Evolutionary conservation across 2,329 filamentous ascomycete genomes (phyloP).

Genomic region (Seiridium cupressi): DNA sequence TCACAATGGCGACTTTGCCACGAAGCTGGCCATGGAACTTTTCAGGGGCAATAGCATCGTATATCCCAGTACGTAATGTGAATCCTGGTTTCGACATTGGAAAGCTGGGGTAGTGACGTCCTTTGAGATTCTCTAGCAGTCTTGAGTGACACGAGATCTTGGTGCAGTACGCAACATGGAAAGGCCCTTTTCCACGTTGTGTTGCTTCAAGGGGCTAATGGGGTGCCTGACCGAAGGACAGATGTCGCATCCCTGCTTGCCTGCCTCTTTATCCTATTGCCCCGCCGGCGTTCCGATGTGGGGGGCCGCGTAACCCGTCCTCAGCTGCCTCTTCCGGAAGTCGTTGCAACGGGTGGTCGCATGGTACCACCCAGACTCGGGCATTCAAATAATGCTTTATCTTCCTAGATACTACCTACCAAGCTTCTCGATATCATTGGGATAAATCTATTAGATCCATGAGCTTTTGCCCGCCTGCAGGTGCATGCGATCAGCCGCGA

Average conservation of each 20-base stretch:
- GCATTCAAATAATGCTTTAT: too few species aligned
- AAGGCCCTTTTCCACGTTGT: too few species aligned
- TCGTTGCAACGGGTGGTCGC: not conserved
- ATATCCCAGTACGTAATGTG: not conserved
- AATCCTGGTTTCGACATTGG: not conserved
- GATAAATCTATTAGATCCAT: not conserved
- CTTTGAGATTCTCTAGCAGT: too few species aligned
- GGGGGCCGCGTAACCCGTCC: not conserved
- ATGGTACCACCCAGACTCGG: not conserved
- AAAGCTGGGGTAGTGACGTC: too few species aligned
- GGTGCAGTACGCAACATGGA: too few species aligned
- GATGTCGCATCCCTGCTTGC: too few species aligned
- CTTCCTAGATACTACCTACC: not conserved
- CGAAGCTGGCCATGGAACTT: not conserved
- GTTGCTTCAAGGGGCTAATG: too few species aligned
- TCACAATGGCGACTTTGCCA: constrained; percentile 2
- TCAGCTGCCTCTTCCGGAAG: constrained; percentile 1
- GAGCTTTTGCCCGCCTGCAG: not conserved
- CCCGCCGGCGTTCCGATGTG: not conserved
- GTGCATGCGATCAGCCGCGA: not conserved
- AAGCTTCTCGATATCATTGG: not conserved
- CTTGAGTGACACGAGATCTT: too few species aligned
- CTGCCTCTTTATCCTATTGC: too few species aligned
- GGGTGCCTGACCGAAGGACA: too few species aligned
- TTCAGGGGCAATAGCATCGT: not conserved